Percentiles rank a stretch among this genome's conserved stretches.
Conservation (phyloP, 495 filamentous ascomycete species). For the Aspergillus baeticus region DNA sequence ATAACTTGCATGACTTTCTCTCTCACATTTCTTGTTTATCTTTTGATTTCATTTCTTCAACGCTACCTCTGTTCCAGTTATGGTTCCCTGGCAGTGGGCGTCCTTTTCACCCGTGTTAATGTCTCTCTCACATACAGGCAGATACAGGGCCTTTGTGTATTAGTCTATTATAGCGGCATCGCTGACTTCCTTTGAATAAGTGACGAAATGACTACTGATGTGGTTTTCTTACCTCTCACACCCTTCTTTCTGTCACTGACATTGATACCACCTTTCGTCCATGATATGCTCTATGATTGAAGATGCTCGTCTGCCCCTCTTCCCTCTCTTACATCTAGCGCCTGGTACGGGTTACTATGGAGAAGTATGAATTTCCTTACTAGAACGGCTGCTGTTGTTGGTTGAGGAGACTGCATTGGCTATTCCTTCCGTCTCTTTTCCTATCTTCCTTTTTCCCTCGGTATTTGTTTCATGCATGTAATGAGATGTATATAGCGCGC, state of each 20-base stretch:
- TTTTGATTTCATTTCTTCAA: conserved; percentile 17
- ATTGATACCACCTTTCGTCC: neutral
- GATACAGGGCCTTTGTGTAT: conserved; percentile 29
- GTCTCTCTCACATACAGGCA: conserved; percentile 23
- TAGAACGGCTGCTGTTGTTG: neutral
- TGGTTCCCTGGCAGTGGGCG: conserved; percentile 38
- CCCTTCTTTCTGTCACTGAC: neutral
- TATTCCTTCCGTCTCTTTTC: neutral
- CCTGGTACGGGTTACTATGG: neutral
- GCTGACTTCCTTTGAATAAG: conserved; percentile 17
- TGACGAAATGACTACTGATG: conserved; percentile 25
- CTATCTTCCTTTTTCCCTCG: no score
- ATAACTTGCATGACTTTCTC: conserved; percentile 28
- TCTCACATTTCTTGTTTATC: conserved; percentile 25
- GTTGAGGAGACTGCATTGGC: neutral
- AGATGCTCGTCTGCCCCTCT: neutral
- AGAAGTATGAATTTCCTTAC: conserved; percentile 8
- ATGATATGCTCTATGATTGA: neutral
- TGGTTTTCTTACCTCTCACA: conserved; percentile 7
- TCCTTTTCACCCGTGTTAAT: conserved; percentile 28
- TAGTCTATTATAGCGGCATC: conserved; percentile 27
- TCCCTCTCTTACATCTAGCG: neutral
- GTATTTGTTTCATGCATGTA: neutral
- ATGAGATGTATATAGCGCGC: conserved; percentile 1
- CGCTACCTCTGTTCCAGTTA: conserved; percentile 38